Conservation (phyloP, 2,329 filamentous ascomycete genomes). For the Didymella keratinophila region DNA sequence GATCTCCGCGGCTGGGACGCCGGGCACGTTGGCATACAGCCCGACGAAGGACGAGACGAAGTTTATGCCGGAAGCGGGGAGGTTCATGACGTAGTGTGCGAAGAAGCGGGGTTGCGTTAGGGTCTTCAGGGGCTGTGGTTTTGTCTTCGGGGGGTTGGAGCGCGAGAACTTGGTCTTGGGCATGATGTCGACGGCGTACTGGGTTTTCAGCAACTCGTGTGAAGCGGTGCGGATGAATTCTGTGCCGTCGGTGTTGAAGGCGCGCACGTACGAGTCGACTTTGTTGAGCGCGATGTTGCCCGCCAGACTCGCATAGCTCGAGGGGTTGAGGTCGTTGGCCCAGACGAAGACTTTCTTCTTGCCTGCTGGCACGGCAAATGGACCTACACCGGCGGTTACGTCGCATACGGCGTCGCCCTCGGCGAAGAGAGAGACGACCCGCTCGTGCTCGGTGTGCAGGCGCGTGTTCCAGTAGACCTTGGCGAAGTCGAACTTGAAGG, state of each 20-base stretch:
- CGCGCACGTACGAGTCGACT: constrained; percentile 72
- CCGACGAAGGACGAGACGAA: constrained; percentile 83
- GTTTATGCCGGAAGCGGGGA: constrained; percentile 86
- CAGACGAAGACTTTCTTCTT: constrained; percentile 91
- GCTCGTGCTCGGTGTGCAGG: constrained; percentile 85
- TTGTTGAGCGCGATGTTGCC: constrained; percentile 81
- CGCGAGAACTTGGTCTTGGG: constrained; percentile 46
- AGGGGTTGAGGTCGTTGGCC: constrained; percentile 96
- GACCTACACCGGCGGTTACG: constrained; percentile 96
- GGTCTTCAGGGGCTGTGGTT: constrained; percentile 48
- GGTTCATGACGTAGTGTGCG: constrained; percentile 97
- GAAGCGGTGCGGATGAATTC: constrained; percentile 79
- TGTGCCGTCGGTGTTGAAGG: constrained; percentile 83
- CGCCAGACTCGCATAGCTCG: constrained; percentile 77
- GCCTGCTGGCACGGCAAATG: constrained; percentile 90
- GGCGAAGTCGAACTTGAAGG: constrained; percentile 91
- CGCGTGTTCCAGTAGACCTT: constrained; percentile 99
- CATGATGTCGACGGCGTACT: constrained; percentile 59
- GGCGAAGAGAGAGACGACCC: constrained; percentile 77
- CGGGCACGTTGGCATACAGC: constrained; percentile 70
- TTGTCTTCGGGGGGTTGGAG: constrained; percentile 28
- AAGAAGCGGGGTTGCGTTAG: constrained; percentile 73
- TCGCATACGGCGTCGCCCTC: constrained; percentile 92
- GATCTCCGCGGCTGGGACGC: constrained; percentile 32
- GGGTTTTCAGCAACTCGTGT: constrained; percentile 61